Evolutionary conservation across 805 yeast genomes (phyloP).

Genomic region (Candida easanensis): DNA sequence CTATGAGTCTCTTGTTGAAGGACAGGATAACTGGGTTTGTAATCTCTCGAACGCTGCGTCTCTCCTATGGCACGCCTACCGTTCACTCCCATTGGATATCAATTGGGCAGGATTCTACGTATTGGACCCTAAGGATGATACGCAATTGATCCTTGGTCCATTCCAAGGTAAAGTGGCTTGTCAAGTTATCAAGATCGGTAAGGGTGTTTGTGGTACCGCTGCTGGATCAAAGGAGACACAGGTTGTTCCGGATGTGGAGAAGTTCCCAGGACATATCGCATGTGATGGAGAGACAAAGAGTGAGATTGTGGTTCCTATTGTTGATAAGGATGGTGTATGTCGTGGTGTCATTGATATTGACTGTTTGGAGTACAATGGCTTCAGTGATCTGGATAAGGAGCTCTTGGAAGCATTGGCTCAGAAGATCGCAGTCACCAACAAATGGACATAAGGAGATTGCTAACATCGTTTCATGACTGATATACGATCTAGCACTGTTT

Average conservation of each 20-base stretch:
- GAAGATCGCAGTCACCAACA: constrained; percentile 50
- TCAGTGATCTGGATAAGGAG: constrained; percentile 58
- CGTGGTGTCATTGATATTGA: constrained; percentile 88
- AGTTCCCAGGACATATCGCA: constrained; percentile 91
- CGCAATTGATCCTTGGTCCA: constrained; percentile 76
- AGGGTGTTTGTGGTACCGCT: constrained; percentile 92
- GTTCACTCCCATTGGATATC: constrained; percentile 51
- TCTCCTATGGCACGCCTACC: constrained; percentile 84
- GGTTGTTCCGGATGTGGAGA: constrained; percentile 71
- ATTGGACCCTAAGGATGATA: constrained; percentile 28
- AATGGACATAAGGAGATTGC: constrained; percentile 33
- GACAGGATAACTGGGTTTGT: constrained; percentile 80
- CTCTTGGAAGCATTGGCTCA: constrained; percentile 59
- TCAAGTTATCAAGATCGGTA: constrained; percentile 72
- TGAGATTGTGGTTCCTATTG: constrained; percentile 88
- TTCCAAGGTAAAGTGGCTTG: constrained; percentile 98
- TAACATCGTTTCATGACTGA: background rate
- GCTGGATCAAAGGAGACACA: constrained; percentile 61
- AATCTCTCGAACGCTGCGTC: constrained; percentile 86
- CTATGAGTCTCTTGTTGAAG: constrained; percentile 61
- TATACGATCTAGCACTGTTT: background rate
- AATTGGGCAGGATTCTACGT: constrained; percentile 96
- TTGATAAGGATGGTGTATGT: constrained; percentile 38
- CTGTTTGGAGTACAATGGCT: constrained; percentile 62
- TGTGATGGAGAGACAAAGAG: constrained; percentile 94